A percentile compares a stretch with the other conserved stretches of the same genome.
Evolutionary conservation across 768 basidiomycete species (phyloP).

Genomic region (Dacryopinax spathularia): DNA sequence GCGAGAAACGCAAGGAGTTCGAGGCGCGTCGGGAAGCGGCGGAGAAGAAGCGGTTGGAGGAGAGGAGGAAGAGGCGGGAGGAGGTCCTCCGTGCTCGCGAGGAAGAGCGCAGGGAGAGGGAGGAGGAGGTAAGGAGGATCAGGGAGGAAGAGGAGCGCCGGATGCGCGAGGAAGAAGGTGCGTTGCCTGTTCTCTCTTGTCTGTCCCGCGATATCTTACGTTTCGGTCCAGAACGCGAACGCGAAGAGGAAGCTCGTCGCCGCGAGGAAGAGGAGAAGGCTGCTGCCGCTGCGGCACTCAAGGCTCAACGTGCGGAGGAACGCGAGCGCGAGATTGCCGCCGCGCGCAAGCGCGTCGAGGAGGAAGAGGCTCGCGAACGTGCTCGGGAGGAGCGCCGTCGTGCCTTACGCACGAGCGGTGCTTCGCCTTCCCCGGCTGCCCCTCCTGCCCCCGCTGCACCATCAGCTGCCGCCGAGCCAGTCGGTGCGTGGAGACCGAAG

Average conservation of each 20-base stretch:
- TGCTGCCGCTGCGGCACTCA: not conserved
- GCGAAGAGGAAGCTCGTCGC: slow-evolving; percentile 14
- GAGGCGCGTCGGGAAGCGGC: slow-evolving; percentile 44
- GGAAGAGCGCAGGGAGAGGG: slow-evolving; percentile 35
- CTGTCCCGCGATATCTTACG: no score
- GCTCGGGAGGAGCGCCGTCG: not conserved
- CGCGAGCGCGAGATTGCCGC: not conserved
- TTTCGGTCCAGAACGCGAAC: slow-evolving; percentile 12
- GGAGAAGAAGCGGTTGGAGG: slow-evolving; percentile 58
- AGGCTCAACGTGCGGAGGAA: not conserved
- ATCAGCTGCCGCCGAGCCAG: not conserved
- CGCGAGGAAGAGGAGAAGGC: slow-evolving; percentile 7
- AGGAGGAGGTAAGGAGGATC: slow-evolving; percentile 28
- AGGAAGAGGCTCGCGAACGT: slow-evolving; percentile 7
- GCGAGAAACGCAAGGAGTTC: slow-evolving; percentile 52
- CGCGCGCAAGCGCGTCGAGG: slow-evolving; percentile 4
- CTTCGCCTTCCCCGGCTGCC: not conserved
- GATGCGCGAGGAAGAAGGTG: slow-evolving; percentile 17
- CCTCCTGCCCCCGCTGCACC: not conserved
- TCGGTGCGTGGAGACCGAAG: not conserved
- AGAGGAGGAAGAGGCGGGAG: slow-evolving; percentile 59
- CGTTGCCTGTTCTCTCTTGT: not conserved
- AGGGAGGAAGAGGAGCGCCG: slow-evolving; percentile 26
- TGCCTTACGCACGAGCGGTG: not conserved
- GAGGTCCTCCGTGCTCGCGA: slow-evolving; percentile 44